Conservation (phyloP, 805 yeast genomes). For the Yarrowia sp. region DNA sequence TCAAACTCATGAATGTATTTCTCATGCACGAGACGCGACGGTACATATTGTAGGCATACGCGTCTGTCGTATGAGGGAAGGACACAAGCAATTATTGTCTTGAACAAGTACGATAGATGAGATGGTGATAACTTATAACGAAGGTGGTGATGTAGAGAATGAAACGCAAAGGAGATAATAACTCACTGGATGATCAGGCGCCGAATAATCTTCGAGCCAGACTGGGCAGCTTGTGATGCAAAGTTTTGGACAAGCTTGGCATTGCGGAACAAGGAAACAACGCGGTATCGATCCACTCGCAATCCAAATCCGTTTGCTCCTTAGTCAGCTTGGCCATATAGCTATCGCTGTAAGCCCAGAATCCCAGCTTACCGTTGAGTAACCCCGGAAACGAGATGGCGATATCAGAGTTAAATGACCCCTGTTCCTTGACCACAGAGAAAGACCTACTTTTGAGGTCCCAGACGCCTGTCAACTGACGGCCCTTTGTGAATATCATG, state of each 20-base stretch:
- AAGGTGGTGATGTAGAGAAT: background rate
- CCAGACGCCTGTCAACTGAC: conserved; percentile 1
- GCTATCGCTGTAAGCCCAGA: background rate
- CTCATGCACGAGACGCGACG: background rate
- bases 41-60: no score
- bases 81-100: no score
- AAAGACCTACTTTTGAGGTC: background rate
- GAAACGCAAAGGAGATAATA: background rate
- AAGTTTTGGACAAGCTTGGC: background rate
- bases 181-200: background rate
- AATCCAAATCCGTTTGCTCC: background rate
- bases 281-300: background rate
- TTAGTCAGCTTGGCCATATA: background rate
- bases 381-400: conserved; percentile 3
- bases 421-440: no score
- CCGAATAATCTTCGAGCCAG: background rate
- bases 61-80: no score
- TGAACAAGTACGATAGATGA: no score
- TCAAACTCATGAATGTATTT: background rate
- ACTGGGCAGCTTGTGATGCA: background rate
- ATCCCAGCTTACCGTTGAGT: background rate
- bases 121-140: background rate
- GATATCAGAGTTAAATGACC: background rate
- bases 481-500: background rate
- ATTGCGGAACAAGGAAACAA: background rate